Evolutionary conservation across 73 alveolate species (phyloP).

Genomic region (Stentor roeselii): DNA sequence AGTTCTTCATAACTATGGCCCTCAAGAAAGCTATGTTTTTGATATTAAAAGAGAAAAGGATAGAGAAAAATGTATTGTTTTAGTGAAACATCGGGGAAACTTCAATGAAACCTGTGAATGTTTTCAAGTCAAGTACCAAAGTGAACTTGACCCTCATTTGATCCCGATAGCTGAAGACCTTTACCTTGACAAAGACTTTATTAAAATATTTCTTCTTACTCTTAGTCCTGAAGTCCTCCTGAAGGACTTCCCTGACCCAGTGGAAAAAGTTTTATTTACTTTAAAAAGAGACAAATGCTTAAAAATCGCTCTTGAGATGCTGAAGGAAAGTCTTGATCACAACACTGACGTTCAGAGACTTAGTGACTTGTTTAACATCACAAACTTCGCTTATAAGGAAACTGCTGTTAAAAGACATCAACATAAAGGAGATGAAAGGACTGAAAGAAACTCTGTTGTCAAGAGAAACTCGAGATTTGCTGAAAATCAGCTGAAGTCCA

Average conservation of each 20-base stretch:
- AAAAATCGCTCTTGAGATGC: neutral
- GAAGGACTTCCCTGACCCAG: constrained; percentile 5
- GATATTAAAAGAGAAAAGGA: constrained; percentile 1
- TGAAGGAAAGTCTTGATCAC: neutral
- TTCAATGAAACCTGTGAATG: neutral
- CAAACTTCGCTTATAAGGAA: neutral
- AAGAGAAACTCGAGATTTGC: neutral
- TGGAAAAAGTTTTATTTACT: neutral
- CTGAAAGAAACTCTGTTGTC: neutral
- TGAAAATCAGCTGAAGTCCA: neutral
- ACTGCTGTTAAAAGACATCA: neutral
- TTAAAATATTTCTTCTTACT: neutral
- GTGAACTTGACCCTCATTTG: neutral
- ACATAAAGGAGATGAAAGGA: neutral
- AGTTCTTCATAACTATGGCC: neutral
- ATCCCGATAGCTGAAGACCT: neutral
- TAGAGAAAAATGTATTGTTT: neutral
- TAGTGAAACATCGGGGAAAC: neutral
- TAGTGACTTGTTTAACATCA: neutral
- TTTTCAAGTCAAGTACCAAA: neutral
- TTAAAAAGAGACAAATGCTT: neutral
- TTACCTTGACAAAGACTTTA: neutral
- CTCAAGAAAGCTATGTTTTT: constrained; percentile 12
- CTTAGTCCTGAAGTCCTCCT: neutral
- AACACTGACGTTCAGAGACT: neutral